Evolutionary conservation across 2,329 filamentous ascomycete genomes (phyloP), one percentile per base, ranked within the genome.

Genomic region (Parascedosporium putredinis): DNA sequence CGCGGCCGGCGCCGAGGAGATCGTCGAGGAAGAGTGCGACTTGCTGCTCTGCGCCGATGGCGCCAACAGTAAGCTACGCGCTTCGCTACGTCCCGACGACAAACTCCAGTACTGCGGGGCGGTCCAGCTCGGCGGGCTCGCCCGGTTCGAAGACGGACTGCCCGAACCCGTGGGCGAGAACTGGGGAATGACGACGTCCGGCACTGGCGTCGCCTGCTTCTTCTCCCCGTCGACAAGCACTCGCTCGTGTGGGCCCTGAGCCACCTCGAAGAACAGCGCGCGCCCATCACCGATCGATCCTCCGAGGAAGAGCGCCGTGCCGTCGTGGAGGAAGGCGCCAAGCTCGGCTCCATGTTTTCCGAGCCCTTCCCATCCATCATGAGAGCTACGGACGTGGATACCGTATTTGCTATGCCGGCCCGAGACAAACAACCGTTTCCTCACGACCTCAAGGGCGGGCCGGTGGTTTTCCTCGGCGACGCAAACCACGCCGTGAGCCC

Each of bases 401-500:
- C 66, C 0, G 57, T 69, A 9, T 59, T 67, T 50, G 55, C 63
- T 14, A 61, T 71, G 47, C 70, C 69, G 34, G 67, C 67, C 1
- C 62, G 60, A 51, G 71, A 75, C 54, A 75, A 74, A 55, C 50
- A 56, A 38, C 66, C 71, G 0, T 73, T 75, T 51, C 6, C 52
- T 0, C 70, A 75, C 42, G 54, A 59, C 6, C 43, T 60, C 3
- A 20, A 50, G 1, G 44, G 57, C 3, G 46, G 46, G 31, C 33
- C 33, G 16, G 61, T 71, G 6, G 56, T 75, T 8, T 75, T 71
- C 47, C 68, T 76, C 20, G 73, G 73, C 9, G 72, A 76, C 54
- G 63, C 64, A 50, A 75, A 76, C 53, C 73, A 76, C 55, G 71
- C 72, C 1, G 62, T 74, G 5, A 72, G 64, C 47, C 69, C 72